These are phyloP conservation scores for Hyaloperonospora brassicae DNA, from an alignment of 352 stramenopile genomes.

Conservation along the genomic window DNA sequence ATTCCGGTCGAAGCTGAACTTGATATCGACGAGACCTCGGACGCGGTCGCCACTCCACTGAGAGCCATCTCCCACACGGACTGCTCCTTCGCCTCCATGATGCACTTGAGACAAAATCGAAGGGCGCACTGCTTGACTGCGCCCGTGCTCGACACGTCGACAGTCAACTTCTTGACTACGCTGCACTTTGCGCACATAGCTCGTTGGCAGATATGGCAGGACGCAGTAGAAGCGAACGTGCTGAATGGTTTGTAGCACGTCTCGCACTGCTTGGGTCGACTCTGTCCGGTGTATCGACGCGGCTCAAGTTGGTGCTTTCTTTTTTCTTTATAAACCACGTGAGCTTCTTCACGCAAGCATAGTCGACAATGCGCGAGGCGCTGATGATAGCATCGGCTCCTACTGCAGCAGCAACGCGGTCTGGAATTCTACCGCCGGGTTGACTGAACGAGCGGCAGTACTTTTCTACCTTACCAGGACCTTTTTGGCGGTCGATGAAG, in stretches of 20 bases:
- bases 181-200: conserved; percentile 42
- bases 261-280: conserved; percentile 21
- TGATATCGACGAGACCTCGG: conserved; percentile 10
- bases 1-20: conserved; percentile 2
- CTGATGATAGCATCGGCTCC: conserved; percentile 34
- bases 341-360: conserved; percentile 53
- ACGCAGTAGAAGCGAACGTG: conserved; percentile 14
- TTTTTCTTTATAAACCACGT: conserved; percentile 38
- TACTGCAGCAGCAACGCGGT: conserved; percentile 32
- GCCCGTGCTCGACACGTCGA: conserved; percentile 32
- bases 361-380: conserved; percentile 34
- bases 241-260: conserved; percentile 15
- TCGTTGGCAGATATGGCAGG: conserved; percentile 38
- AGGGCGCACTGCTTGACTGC: conserved; percentile 29
- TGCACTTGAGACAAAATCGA: conserved; percentile 40
- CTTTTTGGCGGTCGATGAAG: conserved; percentile 34
- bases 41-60: conserved; percentile 2
- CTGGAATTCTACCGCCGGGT: conserved; percentile 34
- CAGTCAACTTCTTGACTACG: conserved; percentile 43
- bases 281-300: neutral
- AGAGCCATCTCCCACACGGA: conserved; percentile 37
- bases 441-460: conserved; percentile 50
- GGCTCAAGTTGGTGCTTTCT: neutral
- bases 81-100: conserved; percentile 40
- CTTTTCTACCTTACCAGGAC: conserved; percentile 22